Base-by-base conservation (phyloP, 352 stramenopile species). In the Achlya hypogyna region DNA sequence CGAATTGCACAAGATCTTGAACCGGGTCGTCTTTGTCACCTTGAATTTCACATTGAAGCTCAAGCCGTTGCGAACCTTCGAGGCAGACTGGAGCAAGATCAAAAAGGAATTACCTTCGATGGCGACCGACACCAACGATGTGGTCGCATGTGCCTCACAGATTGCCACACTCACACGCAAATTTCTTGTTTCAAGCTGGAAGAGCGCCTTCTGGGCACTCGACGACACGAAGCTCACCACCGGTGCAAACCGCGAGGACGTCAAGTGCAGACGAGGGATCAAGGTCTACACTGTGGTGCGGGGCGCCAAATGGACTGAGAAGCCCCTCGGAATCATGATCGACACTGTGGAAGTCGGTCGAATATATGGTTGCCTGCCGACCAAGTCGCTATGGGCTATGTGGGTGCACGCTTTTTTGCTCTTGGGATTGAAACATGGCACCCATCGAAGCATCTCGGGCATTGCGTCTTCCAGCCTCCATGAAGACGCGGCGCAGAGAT, bases 1-100 rank as follows among this genome's bases (percentile, higher is more conserved):
- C n/a, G n/a, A n/a, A n/a, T n/a, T n/a, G n/a, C n/a, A n/a, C n/a
- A n/a, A n/a, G n/a, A n/a, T n/a, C n/a, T n/a, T n/a, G n/a, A n/a
- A n/a, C n/a, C n/a, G n/a, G n/a, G n/a, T n/a, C n/a, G 49, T 56
- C 49, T 56, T 56, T 56, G 31, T n/a, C 49, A 56, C 49, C 49
- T 56, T 56, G 49, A 56, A 38, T 12, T 20, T 56, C n/a, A n/a
- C n/a, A n/a, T n/a, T n/a, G n/a, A n/a, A n/a, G n/a, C n/a, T n/a
- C n/a, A n/a, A n/a, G n/a, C n/a, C n/a, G n/a, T n/a, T n/a, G n/a
- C n/a, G n/a, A n/a, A n/a, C n/a, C n/a, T n/a, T n/a, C n/a, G n/a
- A n/a, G n/a, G n/a, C n/a, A n/a, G n/a, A n/a, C n/a, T n/a, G n/a
- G n/a, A n/a, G n/a, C n/a, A n/a, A n/a, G n/a, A n/a, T n/a, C n/a